Evolutionary conservation across 2,329 filamentous ascomycete genomes (phyloP).

Genomic region (Verticillium albo-atrum): DNA sequence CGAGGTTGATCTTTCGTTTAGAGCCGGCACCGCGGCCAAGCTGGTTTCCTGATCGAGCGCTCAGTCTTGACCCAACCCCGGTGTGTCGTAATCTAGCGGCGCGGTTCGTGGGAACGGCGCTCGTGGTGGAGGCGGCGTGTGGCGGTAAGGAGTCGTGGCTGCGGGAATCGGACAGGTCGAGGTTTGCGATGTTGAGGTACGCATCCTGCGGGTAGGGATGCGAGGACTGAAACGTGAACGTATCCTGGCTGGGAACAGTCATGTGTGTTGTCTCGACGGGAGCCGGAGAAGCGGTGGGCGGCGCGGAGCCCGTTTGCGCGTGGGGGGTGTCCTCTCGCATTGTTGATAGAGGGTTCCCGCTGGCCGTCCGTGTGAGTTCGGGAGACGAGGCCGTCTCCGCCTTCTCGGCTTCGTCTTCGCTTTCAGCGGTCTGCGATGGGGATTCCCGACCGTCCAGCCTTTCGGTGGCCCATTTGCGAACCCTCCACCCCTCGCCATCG

Average conservation of each 20-base stretch:
- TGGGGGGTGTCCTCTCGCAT: conserved; percentile 5
- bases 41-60: conserved; percentile 23
- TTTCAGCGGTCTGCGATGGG: conserved; percentile 51
- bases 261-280: conserved; percentile 17
- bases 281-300: conserved; percentile 18
- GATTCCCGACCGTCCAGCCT: conserved; percentile 60
- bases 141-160: conserved; percentile 30
- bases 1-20: conserved; percentile 69
- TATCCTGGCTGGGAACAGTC: conserved; percentile 52
- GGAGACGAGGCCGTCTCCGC: conserved; percentile 56
- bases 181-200: conserved; percentile 57
- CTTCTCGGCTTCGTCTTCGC: conserved; percentile 66
- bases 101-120: conserved; percentile 15
- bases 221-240: conserved; percentile 66
- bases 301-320: conserved; percentile 30
- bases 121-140: conserved; percentile 21
- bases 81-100: conserved; percentile 8
- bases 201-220: conserved; percentile 48
- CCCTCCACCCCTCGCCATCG: conserved; percentile 69
- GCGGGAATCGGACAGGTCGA: conserved; percentile 52
- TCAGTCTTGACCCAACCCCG: conserved; percentile 17
- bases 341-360: conserved; percentile 18
- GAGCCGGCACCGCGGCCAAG: conserved; percentile 62
- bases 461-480: conserved; percentile 64
- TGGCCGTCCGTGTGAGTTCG: conserved; percentile 43